Conservation (phyloP, 345 rosid genomes). For the Ceriops zippeliana region DNA sequence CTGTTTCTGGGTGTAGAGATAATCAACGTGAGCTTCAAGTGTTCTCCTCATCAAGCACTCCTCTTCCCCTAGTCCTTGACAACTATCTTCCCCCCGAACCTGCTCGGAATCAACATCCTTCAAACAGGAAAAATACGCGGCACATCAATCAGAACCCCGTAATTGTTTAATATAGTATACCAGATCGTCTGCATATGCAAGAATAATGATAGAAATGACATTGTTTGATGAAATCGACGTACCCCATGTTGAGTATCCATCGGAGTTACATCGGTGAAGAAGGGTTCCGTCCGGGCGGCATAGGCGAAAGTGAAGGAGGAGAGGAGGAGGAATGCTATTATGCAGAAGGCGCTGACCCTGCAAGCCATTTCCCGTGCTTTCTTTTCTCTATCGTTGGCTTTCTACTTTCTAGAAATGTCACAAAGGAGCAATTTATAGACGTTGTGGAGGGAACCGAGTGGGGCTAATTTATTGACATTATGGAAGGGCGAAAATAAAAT, state of each 20-base stretch:
- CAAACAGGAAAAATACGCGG: background rate
- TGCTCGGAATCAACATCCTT: background rate
- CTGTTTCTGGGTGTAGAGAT: slow-evolving; percentile 19
- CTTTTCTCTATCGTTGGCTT: background rate
- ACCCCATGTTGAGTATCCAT: slow-evolving; percentile 5
- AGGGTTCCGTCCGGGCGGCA: slow-evolving; percentile 23
- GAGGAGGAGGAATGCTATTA: slow-evolving; percentile 16
- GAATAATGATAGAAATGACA: background rate
- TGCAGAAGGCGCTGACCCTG: slow-evolving; percentile 20
- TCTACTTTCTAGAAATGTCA: background rate
- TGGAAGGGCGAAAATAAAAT: background rate
- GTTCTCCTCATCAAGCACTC: slow-evolving; percentile 24
- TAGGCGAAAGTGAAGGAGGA: slow-evolving; percentile 15
- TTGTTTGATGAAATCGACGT: background rate
- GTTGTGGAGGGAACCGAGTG: background rate
- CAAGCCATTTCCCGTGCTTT: slow-evolving; percentile 16
- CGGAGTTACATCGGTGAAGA: background rate
- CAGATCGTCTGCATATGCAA: no score
- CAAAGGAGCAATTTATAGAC: background rate
- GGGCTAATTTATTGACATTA: slow-evolving; percentile 13
- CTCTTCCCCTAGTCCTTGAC: slow-evolving; percentile 12
- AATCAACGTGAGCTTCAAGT: slow-evolving; percentile 20
- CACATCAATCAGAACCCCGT: no score
- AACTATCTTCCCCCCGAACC: background rate
- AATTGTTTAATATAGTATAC: no score